A percentile compares a stretch with the other conserved stretches of the same genome.
Conservation (phyloP, 164 flowering plant genomes). For the Magnolia officinalis region DNA sequence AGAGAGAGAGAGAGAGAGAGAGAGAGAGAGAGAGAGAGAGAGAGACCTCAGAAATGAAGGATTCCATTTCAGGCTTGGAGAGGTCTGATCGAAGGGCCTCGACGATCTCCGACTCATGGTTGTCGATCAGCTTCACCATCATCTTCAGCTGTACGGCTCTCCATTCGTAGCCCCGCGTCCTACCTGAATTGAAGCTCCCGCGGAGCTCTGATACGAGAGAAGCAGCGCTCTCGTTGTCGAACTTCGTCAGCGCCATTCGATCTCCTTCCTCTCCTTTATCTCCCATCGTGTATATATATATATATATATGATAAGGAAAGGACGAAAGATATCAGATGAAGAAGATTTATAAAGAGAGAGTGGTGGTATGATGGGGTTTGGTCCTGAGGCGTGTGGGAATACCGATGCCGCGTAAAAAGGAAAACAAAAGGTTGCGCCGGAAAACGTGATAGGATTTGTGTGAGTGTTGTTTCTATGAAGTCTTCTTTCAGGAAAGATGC, state of each 20-base stretch:
- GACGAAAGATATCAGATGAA: neutral
- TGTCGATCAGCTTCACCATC: slow-evolving; percentile 2
- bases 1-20: neutral
- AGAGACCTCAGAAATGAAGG: slow-evolving; percentile 8
- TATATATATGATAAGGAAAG: neutral
- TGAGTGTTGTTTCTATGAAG: neutral
- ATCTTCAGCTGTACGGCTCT: slow-evolving; percentile 11
- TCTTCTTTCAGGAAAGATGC: neutral
- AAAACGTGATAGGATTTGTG: neutral
- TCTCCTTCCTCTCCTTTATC: neutral
- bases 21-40: neutral
- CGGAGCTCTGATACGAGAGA: slow-evolving; percentile 10
- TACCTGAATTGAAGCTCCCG: slow-evolving; percentile 3
- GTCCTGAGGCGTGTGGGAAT: neutral
- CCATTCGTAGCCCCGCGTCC: slow-evolving; percentile 17
- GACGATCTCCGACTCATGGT: neutral
- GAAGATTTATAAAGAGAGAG: neutral
- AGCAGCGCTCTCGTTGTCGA: neutral
- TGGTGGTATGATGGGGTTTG: neutral
- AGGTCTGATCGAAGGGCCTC: slow-evolving; percentile 9
- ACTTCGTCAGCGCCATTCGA: neutral
- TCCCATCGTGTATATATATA: neutral
- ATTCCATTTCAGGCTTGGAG: slow-evolving; percentile 8
- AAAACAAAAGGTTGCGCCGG: neutral
- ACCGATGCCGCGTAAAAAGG: neutral